Evolutionary conservation across 1,139 yeast genomes (phyloP), one percentile per base, ranked within the genome.

Genomic region (Saccharomyces hybrid): DNA sequence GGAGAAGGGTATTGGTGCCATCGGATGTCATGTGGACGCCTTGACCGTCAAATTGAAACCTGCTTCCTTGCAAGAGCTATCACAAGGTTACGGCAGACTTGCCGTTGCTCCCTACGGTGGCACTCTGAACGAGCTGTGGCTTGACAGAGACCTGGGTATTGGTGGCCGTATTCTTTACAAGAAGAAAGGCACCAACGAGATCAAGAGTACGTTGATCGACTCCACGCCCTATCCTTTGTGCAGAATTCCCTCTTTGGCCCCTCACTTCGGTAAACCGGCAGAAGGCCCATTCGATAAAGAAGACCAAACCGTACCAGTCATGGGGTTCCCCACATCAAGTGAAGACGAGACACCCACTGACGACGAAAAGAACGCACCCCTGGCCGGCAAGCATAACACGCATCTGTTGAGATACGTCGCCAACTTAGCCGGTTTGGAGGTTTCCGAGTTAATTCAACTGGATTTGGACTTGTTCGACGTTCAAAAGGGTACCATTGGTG

Each of bases 91-190:
- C 67, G 83, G 82, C 53, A 66, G 81, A 42, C 71, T 84, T 42
- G 88, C 86, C 1, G 86, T 83, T 16, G 86, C 88, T 1, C 84
- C 85, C 2, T 84, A 84, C 65, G 81, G 84, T 16, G 86, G 86
- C 28, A 78, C 82, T 1, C 69, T 83, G 60, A 75, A 76, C 48
- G 74, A 76, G 24, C 64, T 76, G 28, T 82, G 88, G 87, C 76
- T 81, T 67, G 87, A 83, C 66, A 75, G 89, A 69, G 89, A 84
- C 65, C 75, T 83, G 59, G 87, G 87, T 48, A 66, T 84, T 55
- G 88, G 85, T 52, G 89, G 89, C 31, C 73, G 83, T 54, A 73
- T 84, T 19, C 69, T 82, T 54, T 77, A 79, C 52, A 74, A 71
- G 59, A 73, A 62, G 29, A 57, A 60, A 24, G 67, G 63, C 29